Evolutionary conservation across 2,329 filamentous ascomycete species (phyloP), one percentile per base, ranked within the genome.

Genomic region (Alternaria sp.): DNA sequence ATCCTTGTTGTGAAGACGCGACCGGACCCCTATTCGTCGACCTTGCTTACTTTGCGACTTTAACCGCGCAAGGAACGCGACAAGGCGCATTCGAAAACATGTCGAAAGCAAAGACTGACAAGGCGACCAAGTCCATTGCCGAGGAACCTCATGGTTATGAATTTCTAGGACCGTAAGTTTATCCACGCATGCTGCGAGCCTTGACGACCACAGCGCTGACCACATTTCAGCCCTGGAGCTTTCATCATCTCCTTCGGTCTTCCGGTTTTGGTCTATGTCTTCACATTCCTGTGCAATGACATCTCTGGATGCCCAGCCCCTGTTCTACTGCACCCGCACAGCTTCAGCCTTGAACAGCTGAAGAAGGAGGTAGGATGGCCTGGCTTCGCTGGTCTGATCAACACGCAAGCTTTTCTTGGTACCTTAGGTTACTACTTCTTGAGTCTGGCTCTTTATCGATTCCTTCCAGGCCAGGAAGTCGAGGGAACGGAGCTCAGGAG

Each of bases 241-340:
- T 87, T 90, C 62, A 86, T 81, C 62, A 92, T 98, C 73, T 91
- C 91, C 7, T 90, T 96, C 71, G 89, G 89, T 57, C 87, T 97
- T 1, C 94, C 94, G 0, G 62, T 93, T 42, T 85, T 94, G 65
- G 87, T 93, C 69, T 96, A 95, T 80, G 76, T 89, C 70, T 90
- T 94, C 75, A 86, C 89, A 47, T 96, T 97, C 75, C 83, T 90
- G 71, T 97, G 94, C 85, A 98, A 97, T 81, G 94, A 98, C 78
- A 83, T 96, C 65, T 90, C 92, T 8, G 94, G 95, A 59, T 98
- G 95, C 75, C 95, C 94, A 47, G 89, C 92, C 3, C 93, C 94
- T 4, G 93, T 91, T 4, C 84, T 94, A 8, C 85, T 96, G 38
- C 84, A 86, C 67, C 93, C 91, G 32, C 88, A 86, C 57, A 90